A percentile compares a stretch with the other conserved stretches of the same genome.
phyloP scores from a whole-genome alignment of 352 stramenopile genomes.

The Phytophthora constricta region DNA sequence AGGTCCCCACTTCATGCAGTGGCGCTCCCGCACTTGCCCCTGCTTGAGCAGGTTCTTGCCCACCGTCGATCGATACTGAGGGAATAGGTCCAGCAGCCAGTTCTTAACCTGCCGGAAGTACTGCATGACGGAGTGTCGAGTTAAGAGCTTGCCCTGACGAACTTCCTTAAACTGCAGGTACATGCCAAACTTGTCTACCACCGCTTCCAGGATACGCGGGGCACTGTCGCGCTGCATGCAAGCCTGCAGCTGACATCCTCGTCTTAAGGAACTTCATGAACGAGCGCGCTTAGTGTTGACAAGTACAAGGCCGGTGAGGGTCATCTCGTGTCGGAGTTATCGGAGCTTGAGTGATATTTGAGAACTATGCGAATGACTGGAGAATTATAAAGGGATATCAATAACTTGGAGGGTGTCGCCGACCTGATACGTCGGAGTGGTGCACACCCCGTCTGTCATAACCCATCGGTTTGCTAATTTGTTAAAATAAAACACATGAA shows the following conservation, averaged over 20 bases:
- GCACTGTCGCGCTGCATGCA: slow-evolving; percentile 12
- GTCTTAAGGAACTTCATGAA: slow-evolving; percentile 24
- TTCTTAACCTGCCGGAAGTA: slow-evolving; percentile 29
- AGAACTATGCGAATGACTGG: too few relatives aligned
- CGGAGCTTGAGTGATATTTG: too few relatives aligned
- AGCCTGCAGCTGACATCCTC: background rate
- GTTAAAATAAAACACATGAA: too few relatives aligned
- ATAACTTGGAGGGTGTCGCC: too few relatives aligned
- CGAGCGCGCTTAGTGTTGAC: slow-evolving; percentile 28
- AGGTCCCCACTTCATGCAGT: slow-evolving; percentile 14
- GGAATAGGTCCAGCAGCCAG: background rate
- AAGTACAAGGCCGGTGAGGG: slow-evolving; percentile 15
- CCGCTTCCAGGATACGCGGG: slow-evolving; percentile 1
- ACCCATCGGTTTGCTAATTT: too few relatives aligned
- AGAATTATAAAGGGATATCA: too few relatives aligned
- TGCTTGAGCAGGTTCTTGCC: background rate
- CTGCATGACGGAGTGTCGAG: slow-evolving; percentile 25
- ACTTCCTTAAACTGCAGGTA: slow-evolving; percentile 25
- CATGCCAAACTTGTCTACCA: background rate
- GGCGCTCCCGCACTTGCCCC: background rate
- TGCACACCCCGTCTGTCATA: too few relatives aligned
- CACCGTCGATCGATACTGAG: background rate
- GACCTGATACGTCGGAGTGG: too few relatives aligned
- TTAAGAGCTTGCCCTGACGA: slow-evolving; percentile 10
- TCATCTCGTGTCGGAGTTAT: slow-evolving; percentile 12